Evolutionary conservation across 2,329 filamentous ascomycete species (phyloP), one percentile per base, ranked within the genome.

Genomic region (Furcasterigmium sp.): DNA sequence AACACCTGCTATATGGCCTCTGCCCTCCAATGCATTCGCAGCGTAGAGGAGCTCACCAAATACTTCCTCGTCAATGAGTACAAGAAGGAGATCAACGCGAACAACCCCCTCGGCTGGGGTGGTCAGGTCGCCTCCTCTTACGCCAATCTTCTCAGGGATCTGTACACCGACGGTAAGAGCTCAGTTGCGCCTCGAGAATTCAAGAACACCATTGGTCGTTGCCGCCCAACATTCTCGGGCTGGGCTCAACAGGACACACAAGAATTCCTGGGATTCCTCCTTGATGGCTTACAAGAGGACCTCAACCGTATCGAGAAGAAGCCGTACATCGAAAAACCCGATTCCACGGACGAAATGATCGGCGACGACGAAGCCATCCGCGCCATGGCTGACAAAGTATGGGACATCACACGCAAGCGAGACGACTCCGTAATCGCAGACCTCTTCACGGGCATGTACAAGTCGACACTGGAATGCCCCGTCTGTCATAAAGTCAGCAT

Each of bases 1-100:
- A 98, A 98, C 57, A 97, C 93, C 0, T 98, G 93, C 66, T 98
- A 98, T 68, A 96, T 97, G 91, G 97, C 97, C 64, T 95, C 91
- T 18, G 93, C 93, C 9, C 72, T 97, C 43, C 93, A 98, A 61
- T 98, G 93, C 61, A 80, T 98, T 41, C 83, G 91, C 40, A 94
- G 88, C 54, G 90, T 96, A 0, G 88, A 95, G 58, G 93, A 98
- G 63, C 69, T 98, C 50, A 91, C 89, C 5, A 84, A 90, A 56
- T 98, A 95, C 63, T 97, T 98, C 63, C 65, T 96, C 39, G 74
- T 78, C 40, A 76, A 82, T 46, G 77, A 84, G 48, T 90, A 87
- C 65, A 80, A 85, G 54, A 69, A 75, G 41, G 91, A 98, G 56
- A 76, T 97, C 52, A 98, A 98, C 62, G 73, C 78, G 37, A 76